A percentile compares a stretch with the other conserved stretches of the same genome.
Conservation (phyloP, 306 rosid genomes). For the Canavalia gladiata region DNA sequence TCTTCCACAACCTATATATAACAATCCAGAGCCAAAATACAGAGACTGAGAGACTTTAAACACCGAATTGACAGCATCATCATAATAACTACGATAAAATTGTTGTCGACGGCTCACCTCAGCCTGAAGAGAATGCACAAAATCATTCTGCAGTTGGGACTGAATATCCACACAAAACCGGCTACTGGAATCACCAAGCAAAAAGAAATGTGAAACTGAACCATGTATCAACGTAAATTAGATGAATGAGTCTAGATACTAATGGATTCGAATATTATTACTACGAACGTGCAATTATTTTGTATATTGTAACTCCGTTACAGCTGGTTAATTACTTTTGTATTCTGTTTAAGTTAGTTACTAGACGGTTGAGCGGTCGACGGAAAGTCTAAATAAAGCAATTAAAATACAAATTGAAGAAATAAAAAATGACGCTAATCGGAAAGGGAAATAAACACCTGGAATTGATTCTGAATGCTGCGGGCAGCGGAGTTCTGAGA, state of each 20-base stretch:
- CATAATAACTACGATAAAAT: not conserved
- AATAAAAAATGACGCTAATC: not conserved
- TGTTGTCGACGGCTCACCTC: conserved; percentile 56
- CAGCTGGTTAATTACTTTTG: not conserved
- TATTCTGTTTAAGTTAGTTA: not conserved
- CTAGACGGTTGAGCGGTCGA: not conserved
- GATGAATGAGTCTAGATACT: not conserved
- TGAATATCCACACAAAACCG: conserved; percentile 74
- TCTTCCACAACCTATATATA: conserved; percentile 69
- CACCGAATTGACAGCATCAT: not conserved
- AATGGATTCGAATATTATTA: not conserved
- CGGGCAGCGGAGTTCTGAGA: conserved; percentile 85
- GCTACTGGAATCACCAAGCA: conserved; percentile 68
- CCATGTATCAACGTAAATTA: conserved; percentile 11
- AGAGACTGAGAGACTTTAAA: not conserved
- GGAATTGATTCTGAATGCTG: conserved; percentile 86
- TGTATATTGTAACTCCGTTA: not conserved
- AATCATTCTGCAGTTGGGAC: conserved; percentile 80
- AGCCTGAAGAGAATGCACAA: conserved; percentile 73
- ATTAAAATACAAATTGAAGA: not conserved
- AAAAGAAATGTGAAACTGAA: conserved; percentile 31
- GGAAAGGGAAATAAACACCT: conserved; percentile 48
- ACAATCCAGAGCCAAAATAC: conserved; percentile 21
- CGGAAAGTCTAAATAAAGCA: conserved; percentile 3
- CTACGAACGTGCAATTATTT: not conserved